These are phyloP conservation scores for Rhizophora mangle DNA, from an alignment of 345 rosid species.

Conservation along the genomic window DNA sequence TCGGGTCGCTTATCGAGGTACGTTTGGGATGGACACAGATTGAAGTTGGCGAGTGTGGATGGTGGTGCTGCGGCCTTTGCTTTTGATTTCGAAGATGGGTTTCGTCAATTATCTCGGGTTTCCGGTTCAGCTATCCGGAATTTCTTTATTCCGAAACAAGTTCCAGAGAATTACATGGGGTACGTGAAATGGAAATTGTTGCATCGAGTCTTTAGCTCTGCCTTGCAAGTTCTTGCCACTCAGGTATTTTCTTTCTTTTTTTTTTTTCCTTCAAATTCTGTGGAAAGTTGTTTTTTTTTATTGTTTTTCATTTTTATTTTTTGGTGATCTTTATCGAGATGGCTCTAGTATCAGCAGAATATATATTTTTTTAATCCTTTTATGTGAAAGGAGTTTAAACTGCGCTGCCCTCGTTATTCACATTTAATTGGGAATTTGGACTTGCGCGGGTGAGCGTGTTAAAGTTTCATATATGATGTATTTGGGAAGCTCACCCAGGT, in stretches of 20 bases:
- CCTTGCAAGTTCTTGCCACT: slow-evolving; percentile 91
- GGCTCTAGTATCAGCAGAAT: no score
- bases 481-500: background rate
- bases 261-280: no score
- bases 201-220: slow-evolving; percentile 90
- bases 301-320: background rate
- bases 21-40: slow-evolving; percentile 50
- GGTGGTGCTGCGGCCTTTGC: slow-evolving; percentile 35
- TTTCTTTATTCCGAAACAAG: slow-evolving; percentile 77
- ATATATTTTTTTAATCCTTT: no score
- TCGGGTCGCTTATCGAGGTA: slow-evolving; percentile 57
- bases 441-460: no score
- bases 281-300: no score
- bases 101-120: slow-evolving; percentile 36
- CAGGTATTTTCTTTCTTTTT: slow-evolving; percentile 41
- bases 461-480: no score
- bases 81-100: slow-evolving; percentile 37
- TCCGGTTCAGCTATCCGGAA: slow-evolving; percentile 45
- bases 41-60: slow-evolving; percentile 43
- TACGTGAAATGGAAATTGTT: slow-evolving; percentile 89
- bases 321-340: no score
- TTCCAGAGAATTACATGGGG: slow-evolving; percentile 48
- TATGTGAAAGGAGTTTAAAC: no score
- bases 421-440: no score
- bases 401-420: no score